Base-by-base conservation (phyloP, 2,329 filamentous ascomycete genomes). In the Dothistroma septosporum region DNA sequence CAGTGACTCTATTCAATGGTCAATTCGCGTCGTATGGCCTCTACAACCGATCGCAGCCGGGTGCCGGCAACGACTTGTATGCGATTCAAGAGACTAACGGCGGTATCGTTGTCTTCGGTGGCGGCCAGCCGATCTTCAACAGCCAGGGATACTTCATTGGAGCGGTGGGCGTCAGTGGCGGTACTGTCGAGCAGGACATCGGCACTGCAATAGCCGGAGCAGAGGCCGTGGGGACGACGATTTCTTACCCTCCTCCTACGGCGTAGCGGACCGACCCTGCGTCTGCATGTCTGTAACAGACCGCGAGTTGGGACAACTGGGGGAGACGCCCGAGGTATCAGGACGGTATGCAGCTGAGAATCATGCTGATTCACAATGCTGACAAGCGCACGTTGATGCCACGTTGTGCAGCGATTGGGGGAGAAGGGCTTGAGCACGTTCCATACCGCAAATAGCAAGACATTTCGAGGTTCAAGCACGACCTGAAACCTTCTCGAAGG, bases 1-100 rank as follows among this genome's bases (percentile, higher is more conserved):
- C 69, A 0, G 66, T 68, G 8, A 64, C 65, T n/a, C 60, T 66
- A 24, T 72, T 70, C 66, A 72, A 72, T 37, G 70, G 69, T 12
- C 61, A 66, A 8, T 64, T 70, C 31, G 66, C 68, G 32, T 69
- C 67, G 11, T 65, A 62, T n/a, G 66, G 61, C 0, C 55, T 71
- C 32, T 67, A 67, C 37, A 67, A 66, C 33, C 61, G 63, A 6
- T 65, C 65, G 10, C 66, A 71, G 58, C 68, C 70, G 11, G 66
- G 64, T 6, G 61, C 57, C 1, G 60, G 53, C 31, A 61, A 63
- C 9, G 65, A 64, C 58, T 41, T 66, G 14, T 64, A 58, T 55
- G 68, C 61, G 32, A 68, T 70, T 48, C 63, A 69, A 62, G 56
- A 70, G 57, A 69, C 69, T 10, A 71, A 72, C 58, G 68, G 63